Evolutionary conservation across 176 grass and related monocot genomes (phyloP), one percentile per base, ranked within the genome.

Genomic region (Poa annua): DNA sequence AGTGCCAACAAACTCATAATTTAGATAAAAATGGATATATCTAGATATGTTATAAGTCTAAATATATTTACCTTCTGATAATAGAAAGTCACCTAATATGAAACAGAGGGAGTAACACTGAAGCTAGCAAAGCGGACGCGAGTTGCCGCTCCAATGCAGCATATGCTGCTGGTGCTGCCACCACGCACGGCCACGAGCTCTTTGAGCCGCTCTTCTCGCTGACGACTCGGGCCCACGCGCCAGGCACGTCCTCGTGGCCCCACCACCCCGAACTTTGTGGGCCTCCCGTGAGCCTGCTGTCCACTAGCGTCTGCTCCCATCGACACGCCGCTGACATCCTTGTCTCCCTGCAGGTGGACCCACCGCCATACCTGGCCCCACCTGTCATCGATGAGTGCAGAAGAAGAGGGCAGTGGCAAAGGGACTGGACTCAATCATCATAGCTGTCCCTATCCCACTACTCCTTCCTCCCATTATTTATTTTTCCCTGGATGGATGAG

Each of bases 351-450:
- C 66, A 54, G 5, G 4, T 7, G 29, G 79, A n/a, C n/a, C n/a
- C n/a, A n/a, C n/a, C n/a, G 13, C 4, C 2, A 0, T 4, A 3
- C 2, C 0, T 0, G 50, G 52, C 0, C 38, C 79, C 36, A 8
- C 19, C 0, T 1, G 12, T 5, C 85, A 87, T 48, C 0, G 62
- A 4, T 0, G 0, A 0, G 0, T 0, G 1, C 0, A 1, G 3
- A 5, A 2, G 0, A 8, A 4, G 4, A n/a, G 20, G 9, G 25
- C 1, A 0, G 85, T 82, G 10, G 3, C 2, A 0, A 66, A 55
- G 19, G 19, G 70, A 19, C 38, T 25, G 49, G 39, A 15, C 24
- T 52, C 79, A 82, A 87, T 87, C 71, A 87, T 81, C 74, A 16
- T 60, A 56, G 38, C 72, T 9, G 69, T 82, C 79, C 36, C 79